Evolutionary conservation across 441 rosid genomes (phyloP).

Genomic region (Brassica balearica): DNA sequence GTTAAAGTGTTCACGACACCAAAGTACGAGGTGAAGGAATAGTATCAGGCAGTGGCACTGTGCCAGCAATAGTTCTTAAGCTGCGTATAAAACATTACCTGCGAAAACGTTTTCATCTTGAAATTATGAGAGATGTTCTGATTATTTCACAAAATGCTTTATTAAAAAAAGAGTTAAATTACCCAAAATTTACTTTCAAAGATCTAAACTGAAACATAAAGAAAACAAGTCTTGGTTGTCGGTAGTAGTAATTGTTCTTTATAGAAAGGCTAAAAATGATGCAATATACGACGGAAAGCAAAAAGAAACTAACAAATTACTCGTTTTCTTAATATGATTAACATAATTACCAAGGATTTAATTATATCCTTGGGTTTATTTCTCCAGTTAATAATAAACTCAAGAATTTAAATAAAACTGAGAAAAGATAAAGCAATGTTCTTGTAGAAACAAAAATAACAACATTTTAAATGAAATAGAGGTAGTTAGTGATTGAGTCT

Average conservation of each 20-base stretch:
- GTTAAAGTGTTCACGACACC: not conserved
- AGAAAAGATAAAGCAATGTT: not conserved
- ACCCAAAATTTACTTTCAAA: not conserved
- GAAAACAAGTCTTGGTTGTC: constrained; percentile 31
- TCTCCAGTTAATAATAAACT: not conserved
- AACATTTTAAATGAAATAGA: not conserved
- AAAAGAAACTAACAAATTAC: constrained; percentile 3
- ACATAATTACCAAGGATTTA: constrained; percentile 11
- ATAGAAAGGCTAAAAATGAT: not conserved
- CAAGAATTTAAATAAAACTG: not conserved
- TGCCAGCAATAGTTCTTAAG: not conserved
- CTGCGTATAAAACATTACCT: not conserved
- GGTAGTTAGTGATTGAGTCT: not conserved
- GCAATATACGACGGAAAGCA: constrained; percentile 10
- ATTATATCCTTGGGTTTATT: not conserved
- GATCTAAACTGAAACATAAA: constrained; percentile 1
- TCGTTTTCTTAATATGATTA: constrained; percentile 22
- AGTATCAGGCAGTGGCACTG: not conserved
- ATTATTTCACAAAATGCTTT: not conserved
- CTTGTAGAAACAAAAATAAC: not conserved
- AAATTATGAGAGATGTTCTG: not conserved
- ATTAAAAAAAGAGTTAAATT: not conserved
- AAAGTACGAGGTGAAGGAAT: not conserved
- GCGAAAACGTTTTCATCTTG: not conserved
- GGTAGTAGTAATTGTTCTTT: not conserved